Conservation (phyloP, 225 moss, liverwort and hornwort species). For the Asterella californica region DNA sequence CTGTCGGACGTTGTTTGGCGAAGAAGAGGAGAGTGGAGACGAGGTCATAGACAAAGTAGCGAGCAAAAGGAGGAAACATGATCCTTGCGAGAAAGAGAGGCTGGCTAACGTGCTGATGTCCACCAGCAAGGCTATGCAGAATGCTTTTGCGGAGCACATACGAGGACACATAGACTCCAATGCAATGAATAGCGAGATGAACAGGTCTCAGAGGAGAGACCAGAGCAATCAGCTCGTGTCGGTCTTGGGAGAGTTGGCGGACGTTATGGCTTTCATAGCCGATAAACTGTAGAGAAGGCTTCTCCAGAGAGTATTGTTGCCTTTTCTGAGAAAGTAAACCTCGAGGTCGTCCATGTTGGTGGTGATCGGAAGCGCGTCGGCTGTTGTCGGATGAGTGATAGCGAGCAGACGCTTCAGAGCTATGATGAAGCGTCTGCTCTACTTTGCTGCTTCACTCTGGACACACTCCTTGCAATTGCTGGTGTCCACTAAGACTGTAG, state of each 20-base stretch:
- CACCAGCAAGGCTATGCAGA: slow-evolving; percentile 27
- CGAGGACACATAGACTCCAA: slow-evolving; percentile 23
- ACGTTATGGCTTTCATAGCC: slow-evolving; percentile 23
- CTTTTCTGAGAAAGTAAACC: too few species aligned
- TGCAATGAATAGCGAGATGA: slow-evolving; percentile 25
- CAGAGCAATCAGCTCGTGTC: slow-evolving; percentile 25
- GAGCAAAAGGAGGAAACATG: slow-evolving; percentile 22
- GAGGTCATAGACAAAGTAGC: slow-evolving; percentile 7
- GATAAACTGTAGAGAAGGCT: slow-evolving; percentile 16
- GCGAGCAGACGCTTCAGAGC: too few species aligned
- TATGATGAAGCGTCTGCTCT: too few species aligned
- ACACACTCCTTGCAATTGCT: too few species aligned
- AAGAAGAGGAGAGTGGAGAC: slow-evolving; percentile 13
- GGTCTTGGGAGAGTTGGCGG: slow-evolving; percentile 29
- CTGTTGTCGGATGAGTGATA: too few species aligned
- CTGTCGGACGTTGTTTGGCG: slow-evolving; percentile 18
- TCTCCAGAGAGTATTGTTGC: not conserved
- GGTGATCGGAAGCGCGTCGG: too few species aligned
- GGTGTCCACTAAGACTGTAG: too few species aligned
- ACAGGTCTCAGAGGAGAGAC: slow-evolving; percentile 18
- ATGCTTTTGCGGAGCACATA: slow-evolving; percentile 26
- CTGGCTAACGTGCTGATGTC: slow-evolving; percentile 22
- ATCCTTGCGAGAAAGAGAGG: slow-evolving; percentile 13
- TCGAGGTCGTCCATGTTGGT: too few species aligned
- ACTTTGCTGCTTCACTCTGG: too few species aligned